Evolutionary conservation across 495 filamentous ascomycete species (phyloP).

Genomic region (Pseudomonodictys pantanalensis): DNA sequence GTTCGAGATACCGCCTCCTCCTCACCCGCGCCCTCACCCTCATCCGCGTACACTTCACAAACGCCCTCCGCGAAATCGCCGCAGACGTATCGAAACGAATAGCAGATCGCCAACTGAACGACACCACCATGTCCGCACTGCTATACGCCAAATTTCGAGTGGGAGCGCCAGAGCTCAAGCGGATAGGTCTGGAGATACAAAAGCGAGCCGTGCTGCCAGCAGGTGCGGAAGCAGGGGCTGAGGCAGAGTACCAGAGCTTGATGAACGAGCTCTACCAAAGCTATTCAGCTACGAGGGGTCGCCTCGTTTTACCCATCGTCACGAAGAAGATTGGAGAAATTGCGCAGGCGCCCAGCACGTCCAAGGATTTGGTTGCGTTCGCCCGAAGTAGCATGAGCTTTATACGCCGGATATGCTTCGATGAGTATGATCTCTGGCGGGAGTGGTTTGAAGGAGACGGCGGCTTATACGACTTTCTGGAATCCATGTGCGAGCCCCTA

Average conservation of each 20-base stretch:
- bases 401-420: constrained; percentile 65
- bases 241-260: constrained; percentile 64
- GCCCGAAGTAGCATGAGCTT: constrained; percentile 68
- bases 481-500: constrained; percentile 70
- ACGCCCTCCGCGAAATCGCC: constrained; percentile 65
- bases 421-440: constrained; percentile 71
- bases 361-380: constrained; percentile 66
- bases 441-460: constrained; percentile 72
- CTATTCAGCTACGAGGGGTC: constrained; percentile 56
- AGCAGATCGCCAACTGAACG: constrained; percentile 67
- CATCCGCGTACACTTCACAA: constrained; percentile 82
- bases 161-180: constrained; percentile 63
- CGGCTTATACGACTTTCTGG: constrained; percentile 68
- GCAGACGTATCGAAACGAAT: constrained; percentile 68
- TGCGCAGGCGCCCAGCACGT: constrained; percentile 60
- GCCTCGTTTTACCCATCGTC: constrained; percentile 53
- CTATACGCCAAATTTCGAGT: constrained; percentile 77
- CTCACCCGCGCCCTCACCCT: constrained; percentile 72
- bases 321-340: constrained; percentile 65
- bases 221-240: constrained; percentile 59
- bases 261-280: constrained; percentile 67
- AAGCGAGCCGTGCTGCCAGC: constrained; percentile 61
- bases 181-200: constrained; percentile 65
- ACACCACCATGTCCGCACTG: constrained; percentile 71
- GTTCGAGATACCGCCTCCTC: constrained; percentile 65